These are phyloP conservation scores for Ceratobasidium papillatum DNA, from an alignment of 1,284 basidiomycete species.

Conservation along the genomic window DNA sequence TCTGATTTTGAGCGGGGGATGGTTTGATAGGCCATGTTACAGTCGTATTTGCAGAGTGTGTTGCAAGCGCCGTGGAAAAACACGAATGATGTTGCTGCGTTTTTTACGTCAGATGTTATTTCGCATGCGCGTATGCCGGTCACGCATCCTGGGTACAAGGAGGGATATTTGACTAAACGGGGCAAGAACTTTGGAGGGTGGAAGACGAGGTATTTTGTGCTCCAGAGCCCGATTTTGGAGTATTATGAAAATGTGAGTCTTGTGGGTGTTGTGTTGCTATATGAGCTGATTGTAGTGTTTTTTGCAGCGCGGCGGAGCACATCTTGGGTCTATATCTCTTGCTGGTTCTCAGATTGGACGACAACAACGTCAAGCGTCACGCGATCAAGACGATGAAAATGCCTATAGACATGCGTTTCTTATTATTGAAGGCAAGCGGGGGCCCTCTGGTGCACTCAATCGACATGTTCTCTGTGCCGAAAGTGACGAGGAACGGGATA, in stretches of 20 bases:
- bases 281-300: slow-evolving; percentile 29
- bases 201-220: slow-evolving; percentile 94
- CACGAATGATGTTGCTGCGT: slow-evolving; percentile 89
- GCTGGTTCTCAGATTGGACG: slow-evolving; percentile 87
- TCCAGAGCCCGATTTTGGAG: slow-evolving; percentile 86
- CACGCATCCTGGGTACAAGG: slow-evolving; percentile 85
- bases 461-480: slow-evolving; percentile 96
- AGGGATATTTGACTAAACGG: slow-evolving; percentile 95
- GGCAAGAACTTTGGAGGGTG: slow-evolving; percentile 96
- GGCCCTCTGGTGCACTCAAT: slow-evolving; percentile 72
- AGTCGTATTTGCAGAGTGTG: slow-evolving; percentile 88
- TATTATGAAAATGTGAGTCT: slow-evolving; percentile 93
- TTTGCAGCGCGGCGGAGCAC: slow-evolving; percentile 82
- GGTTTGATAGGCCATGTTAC: slow-evolving; percentile 71
- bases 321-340: slow-evolving; percentile 88
- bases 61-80: slow-evolving; percentile 85
- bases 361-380: slow-evolving; percentile 63
- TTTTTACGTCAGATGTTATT: slow-evolving; percentile 90
- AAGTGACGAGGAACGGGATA: slow-evolving; percentile 90
- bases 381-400: slow-evolving; percentile 79
- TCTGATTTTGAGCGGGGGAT: slow-evolving; percentile 20
- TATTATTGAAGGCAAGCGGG: slow-evolving; percentile 86
- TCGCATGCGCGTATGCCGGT: slow-evolving; percentile 76
- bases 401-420: slow-evolving; percentile 97
- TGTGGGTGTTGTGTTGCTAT: slow-evolving; percentile 19